Conservation (phyloP, 139 green algal species). For the Zygnema circumcarinatum region DNA sequence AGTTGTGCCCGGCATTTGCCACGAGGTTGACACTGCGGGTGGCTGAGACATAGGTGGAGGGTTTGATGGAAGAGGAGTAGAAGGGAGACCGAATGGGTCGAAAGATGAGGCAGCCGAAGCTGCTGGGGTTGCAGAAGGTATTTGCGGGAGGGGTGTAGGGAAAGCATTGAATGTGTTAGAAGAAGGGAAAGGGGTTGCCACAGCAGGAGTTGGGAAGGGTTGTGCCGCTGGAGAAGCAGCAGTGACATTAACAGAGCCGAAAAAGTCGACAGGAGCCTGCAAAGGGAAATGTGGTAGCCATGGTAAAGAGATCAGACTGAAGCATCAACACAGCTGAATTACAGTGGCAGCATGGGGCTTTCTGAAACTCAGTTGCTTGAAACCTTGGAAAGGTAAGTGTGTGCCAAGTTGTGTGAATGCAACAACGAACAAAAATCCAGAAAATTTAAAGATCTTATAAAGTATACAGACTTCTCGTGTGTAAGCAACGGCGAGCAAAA, state of each 20-base stretch:
- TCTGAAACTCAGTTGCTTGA: no score
- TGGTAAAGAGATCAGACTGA: no score
- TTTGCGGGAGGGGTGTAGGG: not conserved
- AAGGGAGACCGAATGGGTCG: not conserved
- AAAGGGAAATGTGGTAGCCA: not conserved
- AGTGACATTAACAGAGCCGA: not conserved
- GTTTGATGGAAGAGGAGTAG: not conserved
- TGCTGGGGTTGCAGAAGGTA: not conserved
- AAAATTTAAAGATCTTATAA: no score
- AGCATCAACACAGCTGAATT: no score
- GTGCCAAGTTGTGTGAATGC: no score
- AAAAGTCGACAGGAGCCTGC: not conserved
- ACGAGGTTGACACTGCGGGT: not conserved
- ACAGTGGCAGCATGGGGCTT: no score
- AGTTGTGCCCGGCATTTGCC: not conserved
- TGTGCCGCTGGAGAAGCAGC: not conserved
- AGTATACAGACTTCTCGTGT: no score
- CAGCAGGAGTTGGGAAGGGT: not conserved
- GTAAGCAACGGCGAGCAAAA: no score
- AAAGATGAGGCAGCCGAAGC: not conserved
- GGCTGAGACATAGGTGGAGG: not conserved
- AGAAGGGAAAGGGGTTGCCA: not conserved
- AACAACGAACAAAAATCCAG: no score
- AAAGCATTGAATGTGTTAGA: not conserved
- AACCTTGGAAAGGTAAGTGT: no score